A percentile compares a stretch with the other conserved stretches of the same genome.
These are phyloP conservation scores for Krasilnikovozyma curviuscula DNA, from an alignment of 768 basidiomycete genomes.

Conservation along the genomic window DNA sequence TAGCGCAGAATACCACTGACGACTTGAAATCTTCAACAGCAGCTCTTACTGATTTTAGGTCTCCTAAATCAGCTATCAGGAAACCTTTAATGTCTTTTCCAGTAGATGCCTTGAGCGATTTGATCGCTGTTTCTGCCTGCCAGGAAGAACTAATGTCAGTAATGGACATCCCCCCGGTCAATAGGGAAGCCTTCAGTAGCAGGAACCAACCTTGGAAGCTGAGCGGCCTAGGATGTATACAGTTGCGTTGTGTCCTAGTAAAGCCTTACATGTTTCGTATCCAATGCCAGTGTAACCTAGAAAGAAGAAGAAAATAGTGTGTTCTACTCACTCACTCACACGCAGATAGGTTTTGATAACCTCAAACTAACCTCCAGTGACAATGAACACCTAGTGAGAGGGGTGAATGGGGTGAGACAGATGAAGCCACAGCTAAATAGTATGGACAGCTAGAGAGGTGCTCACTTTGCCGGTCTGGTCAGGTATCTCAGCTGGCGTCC, in stretches of 20 bases:
- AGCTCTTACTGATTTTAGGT: neutral
- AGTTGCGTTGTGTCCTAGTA: slow-evolving; percentile 1
- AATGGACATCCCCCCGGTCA: too few relatives aligned
- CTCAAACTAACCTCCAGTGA: too few relatives aligned
- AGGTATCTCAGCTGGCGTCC: too few relatives aligned
- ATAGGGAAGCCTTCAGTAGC: neutral
- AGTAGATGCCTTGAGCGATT: neutral
- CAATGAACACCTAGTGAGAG: too few relatives aligned
- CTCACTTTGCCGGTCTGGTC: too few relatives aligned
- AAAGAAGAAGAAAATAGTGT: neutral
- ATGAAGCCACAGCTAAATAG: too few relatives aligned
- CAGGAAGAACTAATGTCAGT: too few relatives aligned
- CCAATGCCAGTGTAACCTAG: neutral
- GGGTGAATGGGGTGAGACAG: too few relatives aligned
- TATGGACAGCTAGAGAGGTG: too few relatives aligned
- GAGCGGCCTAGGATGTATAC: slow-evolving; percentile 10
- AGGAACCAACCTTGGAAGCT: neutral
- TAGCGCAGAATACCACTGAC: neutral
- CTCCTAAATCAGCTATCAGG: neutral
- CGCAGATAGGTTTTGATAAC: too few relatives aligned
- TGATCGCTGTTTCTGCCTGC: neutral
- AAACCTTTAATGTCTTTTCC: neutral
- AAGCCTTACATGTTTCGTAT: neutral
- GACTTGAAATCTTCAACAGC: neutral
- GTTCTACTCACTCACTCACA: too few relatives aligned